Conservation (phyloP, 2,329 filamentous ascomycete species). For the Xylariaceae sp. region DNA sequence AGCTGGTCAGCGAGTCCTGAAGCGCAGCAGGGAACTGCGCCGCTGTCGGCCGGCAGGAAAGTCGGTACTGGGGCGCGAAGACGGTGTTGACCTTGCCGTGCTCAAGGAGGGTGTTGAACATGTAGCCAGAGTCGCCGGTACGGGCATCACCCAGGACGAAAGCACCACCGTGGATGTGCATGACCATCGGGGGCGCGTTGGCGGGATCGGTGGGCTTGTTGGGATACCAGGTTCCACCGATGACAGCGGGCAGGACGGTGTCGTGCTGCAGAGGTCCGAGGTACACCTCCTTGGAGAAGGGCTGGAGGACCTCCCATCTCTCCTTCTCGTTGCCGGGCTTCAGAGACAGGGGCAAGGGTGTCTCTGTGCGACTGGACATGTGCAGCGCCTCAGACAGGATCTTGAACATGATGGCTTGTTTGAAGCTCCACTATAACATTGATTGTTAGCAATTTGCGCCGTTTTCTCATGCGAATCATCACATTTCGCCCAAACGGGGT, state of each 20-base stretch:
- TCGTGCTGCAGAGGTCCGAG: slow-evolving; percentile 21
- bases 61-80: slow-evolving; percentile 44
- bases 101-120: slow-evolving; percentile 30
- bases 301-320: slow-evolving; percentile 17
- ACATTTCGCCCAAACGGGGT: background rate
- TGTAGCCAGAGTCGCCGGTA: slow-evolving; percentile 1
- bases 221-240: slow-evolving; percentile 32
- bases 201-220: slow-evolving; percentile 9
- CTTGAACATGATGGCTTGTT: slow-evolving; percentile 16
- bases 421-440: slow-evolving; percentile 20
- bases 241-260: slow-evolving; percentile 20
- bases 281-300: slow-evolving; percentile 21
- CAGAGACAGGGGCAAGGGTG: slow-evolving; percentile 15
- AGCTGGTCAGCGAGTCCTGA: slow-evolving; percentile 44
- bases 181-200: slow-evolving; percentile 15
- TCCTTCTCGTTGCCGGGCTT: slow-evolving; percentile 22
- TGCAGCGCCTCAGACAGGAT: slow-evolving; percentile 8
- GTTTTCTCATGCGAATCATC: too few relatives aligned
- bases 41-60: slow-evolving; percentile 36
- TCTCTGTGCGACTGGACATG: slow-evolving; percentile 12
- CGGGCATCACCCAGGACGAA: slow-evolving; percentile 26
- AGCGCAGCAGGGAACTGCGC: slow-evolving; percentile 45
- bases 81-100: slow-evolving; percentile 36
- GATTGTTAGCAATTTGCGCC: slow-evolving; percentile 1
- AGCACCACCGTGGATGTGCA: slow-evolving; percentile 30